Evolutionary conservation across 192 early-diverging fungal genomes (phyloP), one percentile per base, ranked within the genome.

Genomic region (Podila epigama): DNA sequence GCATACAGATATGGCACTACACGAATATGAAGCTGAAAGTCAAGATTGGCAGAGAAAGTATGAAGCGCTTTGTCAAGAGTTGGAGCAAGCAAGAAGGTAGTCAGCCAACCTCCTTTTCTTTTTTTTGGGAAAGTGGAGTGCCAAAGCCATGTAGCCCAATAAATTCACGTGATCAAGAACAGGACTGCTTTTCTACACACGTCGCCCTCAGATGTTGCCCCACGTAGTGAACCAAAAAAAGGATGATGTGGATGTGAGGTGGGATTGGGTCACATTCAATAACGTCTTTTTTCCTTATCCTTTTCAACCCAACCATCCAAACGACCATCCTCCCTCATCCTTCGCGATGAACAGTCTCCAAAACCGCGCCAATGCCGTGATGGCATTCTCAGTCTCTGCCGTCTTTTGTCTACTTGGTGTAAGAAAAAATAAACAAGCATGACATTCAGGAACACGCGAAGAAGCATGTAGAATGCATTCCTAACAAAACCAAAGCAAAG

Each of bases 371-470:
- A 91, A 89, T 65, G 79, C 86, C 41, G 84, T 89, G 7, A 61
- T 85, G 25, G 86, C 89, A 16, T 88, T 88, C 80, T 83, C 86
- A 54, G 61, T 89, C 55, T 84, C 88, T 15, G 89, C 89, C 44
- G 66, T 84, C 66, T 87, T 88, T 65, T 70, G 63, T 64, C 84
- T 89, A 13, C 66, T 87, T 18, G 84, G 75, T 18, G 81, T 82
- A 77, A 68, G 27, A 1, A 27, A 9, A 5, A 20, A 9, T 13
- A 25, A 10, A 29, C 39, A 2, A 7, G 20, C 11, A 29, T 48
- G 8, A 27, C 18, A 34, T 34, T 20, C 4, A 32, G 8, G 3
- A 51, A 52, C 15, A 31, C n/a, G n/a, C n/a, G n/a, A n/a, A n/a
- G n/a, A n/a, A n/a, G n/a, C n/a, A n/a, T n/a, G n/a, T n/a, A n/a